Evolutionary conservation across 2,329 filamentous ascomycete species (phyloP).

Genomic region (Bipolaris sorokiniana): DNA sequence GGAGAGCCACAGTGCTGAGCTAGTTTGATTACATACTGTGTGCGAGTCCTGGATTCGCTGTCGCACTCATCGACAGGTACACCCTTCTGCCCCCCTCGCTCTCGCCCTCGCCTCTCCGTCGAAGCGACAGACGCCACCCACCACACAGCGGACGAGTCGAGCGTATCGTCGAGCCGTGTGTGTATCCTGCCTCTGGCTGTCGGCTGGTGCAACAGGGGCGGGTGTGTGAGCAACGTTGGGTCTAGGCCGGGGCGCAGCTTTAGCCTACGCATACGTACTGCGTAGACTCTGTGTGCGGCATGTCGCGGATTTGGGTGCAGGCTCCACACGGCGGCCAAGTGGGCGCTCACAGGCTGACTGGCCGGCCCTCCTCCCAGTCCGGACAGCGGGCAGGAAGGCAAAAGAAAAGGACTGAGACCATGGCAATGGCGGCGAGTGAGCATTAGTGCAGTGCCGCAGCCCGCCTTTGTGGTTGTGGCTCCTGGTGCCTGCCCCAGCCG

Average conservation of each 20-base stretch:
- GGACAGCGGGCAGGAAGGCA: constrained; percentile 6
- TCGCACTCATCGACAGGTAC: constrained; percentile 26
- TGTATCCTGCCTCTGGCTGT: neutral
- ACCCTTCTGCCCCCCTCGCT: neutral
- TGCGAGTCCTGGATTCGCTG: constrained; percentile 20
- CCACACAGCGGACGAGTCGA: constrained; percentile 1
- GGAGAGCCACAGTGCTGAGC: constrained; percentile 21
- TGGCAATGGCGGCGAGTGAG: neutral
- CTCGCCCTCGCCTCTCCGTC: neutral
- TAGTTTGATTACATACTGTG: constrained; percentile 24
- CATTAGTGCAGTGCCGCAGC: constrained; percentile 19
- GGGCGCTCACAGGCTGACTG: constrained; percentile 23
- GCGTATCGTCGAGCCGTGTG: no score
- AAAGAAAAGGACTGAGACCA: neutral
- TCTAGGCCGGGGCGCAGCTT: constrained; percentile 8
- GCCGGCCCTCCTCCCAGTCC: constrained; percentile 30
- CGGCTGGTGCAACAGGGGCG: neutral
- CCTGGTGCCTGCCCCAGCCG: constrained; percentile 14
- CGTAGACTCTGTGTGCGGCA: neutral
- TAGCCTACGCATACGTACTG: constrained; percentile 6
- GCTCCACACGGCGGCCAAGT: neutral
- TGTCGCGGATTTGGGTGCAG: neutral
- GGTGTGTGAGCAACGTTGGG: constrained; percentile 6
- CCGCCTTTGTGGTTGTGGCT: constrained; percentile 20
- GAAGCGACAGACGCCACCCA: neutral